These are phyloP conservation scores for Haplosporangium sp. DNA, from an alignment of 371 early-diverging fungal genomes.

Conservation along the genomic window DNA sequence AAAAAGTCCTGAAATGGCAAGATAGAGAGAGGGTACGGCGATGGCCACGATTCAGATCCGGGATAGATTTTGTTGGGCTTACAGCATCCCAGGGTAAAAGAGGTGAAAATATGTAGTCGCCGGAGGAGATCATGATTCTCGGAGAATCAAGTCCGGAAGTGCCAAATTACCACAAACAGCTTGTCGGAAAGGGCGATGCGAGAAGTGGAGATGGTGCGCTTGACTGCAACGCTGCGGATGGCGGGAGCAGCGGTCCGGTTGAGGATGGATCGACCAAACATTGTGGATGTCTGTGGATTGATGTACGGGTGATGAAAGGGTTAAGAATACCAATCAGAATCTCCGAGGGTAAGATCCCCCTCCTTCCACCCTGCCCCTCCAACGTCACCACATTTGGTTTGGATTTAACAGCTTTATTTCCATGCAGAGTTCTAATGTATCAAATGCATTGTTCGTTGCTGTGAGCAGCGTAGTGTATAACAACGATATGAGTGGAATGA, in stretches of 20 bases:
- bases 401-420: too few relatives aligned
- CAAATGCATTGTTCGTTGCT: too few relatives aligned
- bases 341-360: background rate
- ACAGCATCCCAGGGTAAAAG: too few relatives aligned
- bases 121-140: conserved; percentile 4
- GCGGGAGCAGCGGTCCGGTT: conserved; percentile 35
- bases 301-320: background rate
- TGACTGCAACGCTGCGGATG: conserved; percentile 43
- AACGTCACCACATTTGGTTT: too few relatives aligned
- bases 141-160: conserved; percentile 39
- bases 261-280: conserved; percentile 34
- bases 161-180: conserved; percentile 70
- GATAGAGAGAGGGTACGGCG: too few relatives aligned
- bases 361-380: background rate
- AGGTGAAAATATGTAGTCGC: too few relatives aligned
- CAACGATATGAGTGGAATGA: background rate
- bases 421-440: too few relatives aligned
- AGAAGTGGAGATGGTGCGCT: conserved; percentile 64
- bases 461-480: background rate
- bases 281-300: conserved; percentile 10
- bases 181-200: conserved; percentile 71
- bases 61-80: background rate
- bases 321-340: background rate
- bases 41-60: conserved; percentile 1
- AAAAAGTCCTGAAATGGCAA: too few relatives aligned